Evolutionary conservation across 768 basidiomycete genomes (phyloP), one percentile per base, ranked within the genome.

Genomic region (Clathrus columnatus): DNA sequence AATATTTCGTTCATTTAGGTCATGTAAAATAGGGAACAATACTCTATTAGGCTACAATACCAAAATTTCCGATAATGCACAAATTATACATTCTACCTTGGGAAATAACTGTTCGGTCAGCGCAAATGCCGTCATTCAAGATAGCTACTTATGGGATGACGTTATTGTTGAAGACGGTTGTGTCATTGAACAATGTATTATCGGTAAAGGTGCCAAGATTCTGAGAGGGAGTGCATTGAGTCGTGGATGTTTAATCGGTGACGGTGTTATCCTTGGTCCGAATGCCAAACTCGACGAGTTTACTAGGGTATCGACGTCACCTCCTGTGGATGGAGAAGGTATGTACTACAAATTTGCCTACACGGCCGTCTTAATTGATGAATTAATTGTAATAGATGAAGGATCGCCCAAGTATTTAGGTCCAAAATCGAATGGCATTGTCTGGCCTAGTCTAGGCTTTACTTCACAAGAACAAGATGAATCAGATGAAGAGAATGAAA

Each of bases 81-180:
- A 79, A 54, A 74, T 97, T 54, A 68, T 68, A 6, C 73, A 82
- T 2, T 92, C 91, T 5, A 88, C 92, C 42, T 79, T 97, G 55
- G 93, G 93, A 8, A 74, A 75, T 41, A 74, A 81, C 56, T 91
- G 88, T 63, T 71, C 70, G 50, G 82, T 99, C 58, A 91, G 91
- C 10, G 70, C 81, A 4, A 78, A 81, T 7, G 80, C 82, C 20
- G 71, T 81, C 56, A 79, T 99, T 56, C 74, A 75, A 27, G 72
- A 87, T 64, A 84, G 90, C 26, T 95, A 92, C 62, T 75, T 97
- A 46, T 93, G 92, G 64, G 88, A 93, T 61, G 80, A 81, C 52
- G 84, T 84, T 16, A 64, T 75, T 36, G 74, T 97, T 51, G 89
- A 84, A 26, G 75, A 84, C 54, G 77, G 81, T 45, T 85, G 83